phyloP scores from a whole-genome alignment of 805 yeast genomes.

The Wickerhamiella cacticola region DNA sequence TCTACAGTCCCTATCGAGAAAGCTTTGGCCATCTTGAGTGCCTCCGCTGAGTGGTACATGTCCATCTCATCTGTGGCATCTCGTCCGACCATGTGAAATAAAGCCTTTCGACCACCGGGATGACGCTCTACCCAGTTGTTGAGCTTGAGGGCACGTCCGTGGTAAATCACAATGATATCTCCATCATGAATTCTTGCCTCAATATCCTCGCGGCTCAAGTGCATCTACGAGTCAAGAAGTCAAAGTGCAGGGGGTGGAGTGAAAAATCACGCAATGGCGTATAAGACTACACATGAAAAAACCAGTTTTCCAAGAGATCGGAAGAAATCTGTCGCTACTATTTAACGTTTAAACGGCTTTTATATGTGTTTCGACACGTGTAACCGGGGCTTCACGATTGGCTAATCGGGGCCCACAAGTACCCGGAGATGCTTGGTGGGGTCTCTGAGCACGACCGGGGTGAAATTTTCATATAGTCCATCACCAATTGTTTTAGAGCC shows the following conservation, averaged over 20 bases:
- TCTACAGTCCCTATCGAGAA: constrained; percentile 59
- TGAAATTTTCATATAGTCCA: too few relatives aligned
- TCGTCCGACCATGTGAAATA: constrained; percentile 72
- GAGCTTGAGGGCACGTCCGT: constrained; percentile 47
- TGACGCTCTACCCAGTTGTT: constrained; percentile 61
- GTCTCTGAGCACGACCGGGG: too few relatives aligned
- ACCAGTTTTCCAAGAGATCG: too few relatives aligned
- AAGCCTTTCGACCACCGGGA: constrained; percentile 85
- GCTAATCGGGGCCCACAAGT: not conserved
- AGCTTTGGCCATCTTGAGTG: constrained; percentile 38
- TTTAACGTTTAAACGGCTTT: too few relatives aligned
- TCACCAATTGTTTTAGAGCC: too few relatives aligned
- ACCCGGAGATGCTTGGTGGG: too few relatives aligned
- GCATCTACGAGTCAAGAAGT: not conserved
- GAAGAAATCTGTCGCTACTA: too few relatives aligned
- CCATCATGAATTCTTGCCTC: constrained; percentile 54
- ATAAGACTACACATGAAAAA: too few relatives aligned
- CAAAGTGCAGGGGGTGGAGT: too few relatives aligned
- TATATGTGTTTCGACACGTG: too few relatives aligned
- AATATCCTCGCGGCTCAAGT: constrained; percentile 36
- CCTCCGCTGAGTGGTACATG: constrained; percentile 60
- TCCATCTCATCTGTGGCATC: constrained; percentile 89
- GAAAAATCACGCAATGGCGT: too few relatives aligned
- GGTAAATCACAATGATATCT: constrained; percentile 55
- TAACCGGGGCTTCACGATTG: not conserved